A percentile compares a stretch with the other conserved stretches of the same genome.
These are phyloP conservation scores for Meyerozyma guilliermondii DNA, from an alignment of 1,139 yeast genomes.

Conservation along the genomic window DNA sequence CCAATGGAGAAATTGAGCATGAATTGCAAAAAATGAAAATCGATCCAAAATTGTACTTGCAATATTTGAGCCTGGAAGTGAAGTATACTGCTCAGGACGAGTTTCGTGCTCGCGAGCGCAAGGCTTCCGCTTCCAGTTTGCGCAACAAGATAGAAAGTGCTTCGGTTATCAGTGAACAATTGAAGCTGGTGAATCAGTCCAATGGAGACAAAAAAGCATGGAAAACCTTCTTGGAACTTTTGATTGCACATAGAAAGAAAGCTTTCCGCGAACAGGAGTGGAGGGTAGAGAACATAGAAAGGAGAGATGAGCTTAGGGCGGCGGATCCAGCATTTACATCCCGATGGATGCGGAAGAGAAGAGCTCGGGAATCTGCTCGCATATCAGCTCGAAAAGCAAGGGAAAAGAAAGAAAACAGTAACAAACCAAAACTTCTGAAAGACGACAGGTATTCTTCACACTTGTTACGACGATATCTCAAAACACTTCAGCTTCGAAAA, in stretches of 20 bases:
- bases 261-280: constrained; percentile 14
- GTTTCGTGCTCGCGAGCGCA: constrained; percentile 7
- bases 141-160: background rate
- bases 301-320: constrained; percentile 7
- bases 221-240: constrained; percentile 6
- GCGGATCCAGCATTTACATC: background rate
- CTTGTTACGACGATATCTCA: constrained; percentile 25
- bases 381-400: background rate
- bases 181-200: background rate
- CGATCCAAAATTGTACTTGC: constrained; percentile 9
- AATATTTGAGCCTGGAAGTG: constrained; percentile 14
- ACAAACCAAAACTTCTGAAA: too few relatives aligned
- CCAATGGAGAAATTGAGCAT: background rate
- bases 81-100: constrained; percentile 13
- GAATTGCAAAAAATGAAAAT: constrained; percentile 5
- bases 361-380: background rate
- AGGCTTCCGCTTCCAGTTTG: background rate
- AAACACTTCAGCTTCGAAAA: constrained; percentile 21
- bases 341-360: background rate
- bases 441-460: constrained; percentile 10
- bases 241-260: constrained; percentile 12
- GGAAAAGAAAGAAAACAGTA: too few relatives aligned
- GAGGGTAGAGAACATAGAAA: constrained; percentile 13
- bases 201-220: constrained; percentile 3
- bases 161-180: background rate